Evolutionary conservation across 2,329 filamentous ascomycete genomes (phyloP).

Genomic region (Penicillium polonicum): DNA sequence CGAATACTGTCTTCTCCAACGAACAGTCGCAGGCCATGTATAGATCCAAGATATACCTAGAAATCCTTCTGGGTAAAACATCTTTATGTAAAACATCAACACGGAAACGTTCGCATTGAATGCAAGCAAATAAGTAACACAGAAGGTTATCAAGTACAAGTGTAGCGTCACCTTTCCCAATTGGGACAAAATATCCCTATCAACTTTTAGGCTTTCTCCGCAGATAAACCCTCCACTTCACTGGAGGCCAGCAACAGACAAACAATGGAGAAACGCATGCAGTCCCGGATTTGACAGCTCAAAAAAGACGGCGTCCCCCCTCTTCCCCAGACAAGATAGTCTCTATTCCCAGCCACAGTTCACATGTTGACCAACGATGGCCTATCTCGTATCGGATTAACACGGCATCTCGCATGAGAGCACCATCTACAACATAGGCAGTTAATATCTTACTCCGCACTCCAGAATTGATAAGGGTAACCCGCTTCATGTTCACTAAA

Average conservation of each 20-base stretch:
- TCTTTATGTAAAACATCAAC: slow-evolving; percentile 1
- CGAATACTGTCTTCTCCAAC: slow-evolving; percentile 76
- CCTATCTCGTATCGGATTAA: slow-evolving; percentile 31
- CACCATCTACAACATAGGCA: neutral
- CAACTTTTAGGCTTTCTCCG: slow-evolving; percentile 18
- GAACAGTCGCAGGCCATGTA: slow-evolving; percentile 28
- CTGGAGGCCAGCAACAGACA: neutral
- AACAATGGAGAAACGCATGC: neutral
- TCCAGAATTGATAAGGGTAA: slow-evolving; percentile 1
- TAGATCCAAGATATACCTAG: neutral
- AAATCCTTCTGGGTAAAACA: neutral
- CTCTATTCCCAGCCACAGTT: neutral
- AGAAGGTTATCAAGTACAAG: slow-evolving; percentile 10
- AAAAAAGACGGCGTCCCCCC: slow-evolving; percentile 13
- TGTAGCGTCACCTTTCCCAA: slow-evolving; percentile 32
- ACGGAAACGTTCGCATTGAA: slow-evolving; percentile 1
- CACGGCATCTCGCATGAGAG: slow-evolving; percentile 21
- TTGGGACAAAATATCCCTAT: slow-evolving; percentile 38
- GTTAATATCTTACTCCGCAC: neutral
- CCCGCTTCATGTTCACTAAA: neutral
- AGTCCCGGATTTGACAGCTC: slow-evolving; percentile 20
- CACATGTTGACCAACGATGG: neutral
- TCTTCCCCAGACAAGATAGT: slow-evolving; percentile 3
- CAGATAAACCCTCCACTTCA: slow-evolving; percentile 4
- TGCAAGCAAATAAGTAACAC: neutral